Conservation (phyloP, 306 rosid genomes). For the Lathyrus oleraceus region DNA sequence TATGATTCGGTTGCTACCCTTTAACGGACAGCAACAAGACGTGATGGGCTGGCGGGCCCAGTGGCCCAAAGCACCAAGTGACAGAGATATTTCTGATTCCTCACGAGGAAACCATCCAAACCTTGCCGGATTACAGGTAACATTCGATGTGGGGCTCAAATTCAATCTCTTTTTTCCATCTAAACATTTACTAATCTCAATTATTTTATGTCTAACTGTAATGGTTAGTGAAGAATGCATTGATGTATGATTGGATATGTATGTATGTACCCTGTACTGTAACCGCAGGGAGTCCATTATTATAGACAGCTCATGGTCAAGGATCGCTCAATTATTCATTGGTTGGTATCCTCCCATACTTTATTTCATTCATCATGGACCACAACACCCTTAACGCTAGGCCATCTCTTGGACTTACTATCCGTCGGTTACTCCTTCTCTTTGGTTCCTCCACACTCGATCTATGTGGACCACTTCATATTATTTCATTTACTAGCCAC, state of each 20-base stretch:
- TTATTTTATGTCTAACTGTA: too few relatives aligned
- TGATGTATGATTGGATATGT: not conserved
- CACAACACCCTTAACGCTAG: conserved; percentile 13
- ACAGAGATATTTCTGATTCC: conserved; percentile 15
- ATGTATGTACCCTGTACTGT: conserved; percentile 18
- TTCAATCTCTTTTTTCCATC: not conserved
- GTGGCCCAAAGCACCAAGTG: conserved; percentile 40
- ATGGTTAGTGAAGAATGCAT: too few relatives aligned
- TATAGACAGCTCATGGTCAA: conserved; percentile 32
- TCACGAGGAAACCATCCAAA: conserved; percentile 33
- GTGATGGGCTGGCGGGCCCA: conserved; percentile 44
- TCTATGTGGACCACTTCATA: not conserved
- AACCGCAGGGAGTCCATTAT: conserved; percentile 16
- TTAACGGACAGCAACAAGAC: conserved; percentile 29
- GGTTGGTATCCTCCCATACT: conserved; percentile 36
- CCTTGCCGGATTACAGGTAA: conserved; percentile 43
- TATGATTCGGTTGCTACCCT: conserved; percentile 21
- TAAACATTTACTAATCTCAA: too few relatives aligned
- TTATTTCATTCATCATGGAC: conserved; percentile 38
- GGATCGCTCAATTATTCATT: conserved; percentile 29
- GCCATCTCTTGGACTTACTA: not conserved
- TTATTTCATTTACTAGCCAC: too few relatives aligned
- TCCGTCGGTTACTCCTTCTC: conserved; percentile 1
- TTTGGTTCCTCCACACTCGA: not conserved
- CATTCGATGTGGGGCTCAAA: conserved; percentile 36